Percentiles rank a stretch among this genome's conserved stretches.
phyloP scores from a whole-genome alignment of 768 basidiomycete genomes.

The Suillus ampliporus region DNA sequence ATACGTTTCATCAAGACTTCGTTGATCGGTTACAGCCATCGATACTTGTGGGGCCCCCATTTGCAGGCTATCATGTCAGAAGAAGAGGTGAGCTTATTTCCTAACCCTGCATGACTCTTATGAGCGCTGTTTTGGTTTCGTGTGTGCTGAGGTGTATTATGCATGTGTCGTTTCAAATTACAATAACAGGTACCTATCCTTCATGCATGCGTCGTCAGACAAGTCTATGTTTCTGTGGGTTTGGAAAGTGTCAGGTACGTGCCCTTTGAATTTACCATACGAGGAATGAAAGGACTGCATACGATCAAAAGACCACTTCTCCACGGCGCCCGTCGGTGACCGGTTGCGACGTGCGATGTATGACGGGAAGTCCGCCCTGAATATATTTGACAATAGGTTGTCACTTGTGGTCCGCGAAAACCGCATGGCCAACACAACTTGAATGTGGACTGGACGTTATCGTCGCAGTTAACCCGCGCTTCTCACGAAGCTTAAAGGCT shows the following conservation, averaged over 20 bases:
- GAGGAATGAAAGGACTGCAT: no score
- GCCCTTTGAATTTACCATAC: background rate
- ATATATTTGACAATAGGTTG: background rate
- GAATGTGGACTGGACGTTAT: background rate
- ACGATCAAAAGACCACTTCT: no score
- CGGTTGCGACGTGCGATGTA: no score
- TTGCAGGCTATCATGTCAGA: background rate
- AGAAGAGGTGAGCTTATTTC: background rate
- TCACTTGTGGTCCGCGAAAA: background rate
- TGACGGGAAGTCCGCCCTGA: no score
- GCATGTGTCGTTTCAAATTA: no score
- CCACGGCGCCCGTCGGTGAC: no score
- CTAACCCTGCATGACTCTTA: background rate
- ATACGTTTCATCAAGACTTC: background rate
- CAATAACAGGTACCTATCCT: background rate
- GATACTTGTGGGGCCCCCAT: background rate
- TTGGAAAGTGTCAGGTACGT: background rate
- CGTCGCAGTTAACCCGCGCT: no score
- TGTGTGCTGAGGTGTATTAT: background rate
- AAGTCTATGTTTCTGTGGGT: background rate
- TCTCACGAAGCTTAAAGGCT: background rate
- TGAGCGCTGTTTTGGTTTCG: background rate
- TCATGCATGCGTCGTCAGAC: no score
- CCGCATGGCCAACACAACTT: background rate
- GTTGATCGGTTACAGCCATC: background rate